Evolutionary conservation across 1,139 yeast species (phyloP).

Genomic region (Williopsis jadinii): DNA sequence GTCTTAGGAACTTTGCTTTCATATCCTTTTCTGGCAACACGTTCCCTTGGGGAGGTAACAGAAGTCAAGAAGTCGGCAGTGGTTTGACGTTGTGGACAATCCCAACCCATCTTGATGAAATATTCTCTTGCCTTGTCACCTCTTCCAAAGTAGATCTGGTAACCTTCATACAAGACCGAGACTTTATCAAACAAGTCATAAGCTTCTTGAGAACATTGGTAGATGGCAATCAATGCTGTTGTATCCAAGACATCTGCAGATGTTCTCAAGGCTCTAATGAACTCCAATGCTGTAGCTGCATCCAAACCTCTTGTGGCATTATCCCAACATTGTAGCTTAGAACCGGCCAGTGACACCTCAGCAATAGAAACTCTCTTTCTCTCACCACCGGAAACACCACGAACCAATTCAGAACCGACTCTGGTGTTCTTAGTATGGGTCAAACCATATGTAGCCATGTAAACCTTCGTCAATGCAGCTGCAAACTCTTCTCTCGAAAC

Average conservation of each 20-base stretch:
- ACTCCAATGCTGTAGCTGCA: constrained; percentile 73
- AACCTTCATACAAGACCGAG: constrained; percentile 65
- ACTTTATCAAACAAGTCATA: constrained; percentile 73
- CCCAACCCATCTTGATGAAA: constrained; percentile 63
- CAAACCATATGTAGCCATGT: constrained; percentile 69
- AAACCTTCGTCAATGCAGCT: constrained; percentile 53
- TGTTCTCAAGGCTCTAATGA: constrained; percentile 59
- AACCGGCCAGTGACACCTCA: constrained; percentile 55
- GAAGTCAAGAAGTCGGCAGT: constrained; percentile 81
- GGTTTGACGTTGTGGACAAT: constrained; percentile 70
- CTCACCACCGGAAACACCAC: constrained; percentile 85
- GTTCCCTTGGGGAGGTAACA: constrained; percentile 66
- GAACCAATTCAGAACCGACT: constrained; percentile 60
- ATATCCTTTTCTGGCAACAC: constrained; percentile 46
- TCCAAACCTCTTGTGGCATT: constrained; percentile 73
- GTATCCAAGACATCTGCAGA: constrained; percentile 51
- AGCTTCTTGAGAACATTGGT: constrained; percentile 77
- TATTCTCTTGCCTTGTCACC: constrained; percentile 50
- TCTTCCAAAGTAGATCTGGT: constrained; percentile 70
- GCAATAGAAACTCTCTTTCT: constrained; percentile 76
- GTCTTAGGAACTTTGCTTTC: constrained; percentile 63
- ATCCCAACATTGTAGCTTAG: constrained; percentile 66
- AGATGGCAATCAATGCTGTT: constrained; percentile 69
- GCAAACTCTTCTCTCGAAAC: constrained; percentile 53
- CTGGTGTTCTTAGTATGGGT: constrained; percentile 60